Conservation (phyloP, 176 grass and related monocot species). For the Bolboschoenus planiculmis region DNA sequence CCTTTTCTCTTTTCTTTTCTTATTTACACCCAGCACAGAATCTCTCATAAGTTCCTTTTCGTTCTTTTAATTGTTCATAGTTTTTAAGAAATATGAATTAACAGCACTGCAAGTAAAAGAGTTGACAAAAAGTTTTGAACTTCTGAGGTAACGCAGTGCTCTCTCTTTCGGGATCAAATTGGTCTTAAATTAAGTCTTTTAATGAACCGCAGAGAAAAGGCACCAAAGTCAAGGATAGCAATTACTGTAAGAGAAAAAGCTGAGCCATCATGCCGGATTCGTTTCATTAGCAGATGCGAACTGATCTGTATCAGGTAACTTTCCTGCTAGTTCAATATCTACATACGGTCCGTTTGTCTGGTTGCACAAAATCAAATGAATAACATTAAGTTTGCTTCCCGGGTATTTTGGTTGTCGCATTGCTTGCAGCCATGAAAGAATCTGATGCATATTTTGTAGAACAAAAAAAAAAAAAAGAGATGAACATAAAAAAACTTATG, state of each 20-base stretch:
- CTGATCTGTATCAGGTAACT: conserved; percentile 58
- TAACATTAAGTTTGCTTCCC: neutral
- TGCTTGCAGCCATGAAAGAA: neutral
- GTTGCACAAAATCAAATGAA: neutral
- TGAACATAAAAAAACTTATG: neutral
- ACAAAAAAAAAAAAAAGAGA: neutral
- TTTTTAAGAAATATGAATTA: neutral
- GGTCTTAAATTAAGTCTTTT: conserved; percentile 7
- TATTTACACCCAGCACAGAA: neutral
- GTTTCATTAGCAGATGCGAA: conserved; percentile 60
- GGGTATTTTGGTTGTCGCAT: neutral
- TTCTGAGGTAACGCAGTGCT: neutral
- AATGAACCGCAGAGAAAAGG: conserved; percentile 36
- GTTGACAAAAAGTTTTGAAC: conserved; percentile 1
- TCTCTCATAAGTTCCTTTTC: neutral
- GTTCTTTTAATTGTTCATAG: neutral
- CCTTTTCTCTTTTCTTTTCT: neutral
- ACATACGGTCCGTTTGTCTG: neutral
- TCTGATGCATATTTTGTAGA: neutral
- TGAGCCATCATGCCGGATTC: conserved; percentile 53
- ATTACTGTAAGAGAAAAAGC: conserved; percentile 39
- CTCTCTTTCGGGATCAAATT: neutral
- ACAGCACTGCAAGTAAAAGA: neutral
- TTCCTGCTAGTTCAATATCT: neutral
- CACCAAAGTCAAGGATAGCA: conserved; percentile 61